These are phyloP conservation scores for Clonostachys sp. DNA, from an alignment of 2,329 filamentous ascomycete genomes.

Conservation along the genomic window DNA sequence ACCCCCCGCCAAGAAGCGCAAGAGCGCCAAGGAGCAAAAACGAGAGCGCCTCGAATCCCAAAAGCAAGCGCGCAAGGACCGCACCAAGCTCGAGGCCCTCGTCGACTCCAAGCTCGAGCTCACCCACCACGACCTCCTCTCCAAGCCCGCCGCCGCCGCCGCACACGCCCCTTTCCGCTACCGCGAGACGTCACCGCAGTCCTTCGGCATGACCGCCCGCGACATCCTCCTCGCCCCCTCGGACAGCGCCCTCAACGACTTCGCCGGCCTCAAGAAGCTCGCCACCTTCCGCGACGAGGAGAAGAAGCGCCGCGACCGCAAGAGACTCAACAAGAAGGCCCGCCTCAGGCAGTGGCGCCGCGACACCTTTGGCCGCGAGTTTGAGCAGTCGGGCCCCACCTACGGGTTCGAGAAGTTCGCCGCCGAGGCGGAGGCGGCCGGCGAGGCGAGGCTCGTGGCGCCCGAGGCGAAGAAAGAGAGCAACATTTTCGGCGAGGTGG, in stretches of 20 bases:
- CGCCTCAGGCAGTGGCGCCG: conserved; percentile 80
- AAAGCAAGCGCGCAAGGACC: conserved; percentile 74
- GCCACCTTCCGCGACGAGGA: conserved; percentile 82
- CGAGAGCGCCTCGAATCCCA: conserved; percentile 55
- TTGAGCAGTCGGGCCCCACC: conserved; percentile 49
- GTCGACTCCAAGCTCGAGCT: conserved; percentile 79
- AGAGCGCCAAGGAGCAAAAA: conserved; percentile 56
- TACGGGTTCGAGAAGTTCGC: conserved; percentile 44
- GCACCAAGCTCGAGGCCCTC: conserved; percentile 77
- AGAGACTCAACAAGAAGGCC: conserved; percentile 88
- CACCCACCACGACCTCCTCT: conserved; percentile 57
- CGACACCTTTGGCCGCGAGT: conserved; percentile 58
- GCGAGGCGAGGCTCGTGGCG: neutral
- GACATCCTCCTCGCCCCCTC: conserved; percentile 88
- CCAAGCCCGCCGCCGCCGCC: conserved; percentile 33
- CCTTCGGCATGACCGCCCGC: conserved; percentile 82
- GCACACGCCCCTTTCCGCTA: conserved; percentile 65
- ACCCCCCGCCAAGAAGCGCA: conserved; percentile 53
- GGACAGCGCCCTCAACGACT: conserved; percentile 83
- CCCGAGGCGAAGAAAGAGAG: conserved; percentile 5
- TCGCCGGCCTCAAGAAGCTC: conserved; percentile 90
- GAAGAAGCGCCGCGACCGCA: conserved; percentile 86
- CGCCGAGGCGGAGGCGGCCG: neutral
- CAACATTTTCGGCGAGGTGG: neutral
- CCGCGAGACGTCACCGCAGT: conserved; percentile 85